Evolutionary conservation across 73 alveolate species (phyloP), one percentile per base, ranked within the genome.

Genomic region (Paramecium biaurelia): DNA sequence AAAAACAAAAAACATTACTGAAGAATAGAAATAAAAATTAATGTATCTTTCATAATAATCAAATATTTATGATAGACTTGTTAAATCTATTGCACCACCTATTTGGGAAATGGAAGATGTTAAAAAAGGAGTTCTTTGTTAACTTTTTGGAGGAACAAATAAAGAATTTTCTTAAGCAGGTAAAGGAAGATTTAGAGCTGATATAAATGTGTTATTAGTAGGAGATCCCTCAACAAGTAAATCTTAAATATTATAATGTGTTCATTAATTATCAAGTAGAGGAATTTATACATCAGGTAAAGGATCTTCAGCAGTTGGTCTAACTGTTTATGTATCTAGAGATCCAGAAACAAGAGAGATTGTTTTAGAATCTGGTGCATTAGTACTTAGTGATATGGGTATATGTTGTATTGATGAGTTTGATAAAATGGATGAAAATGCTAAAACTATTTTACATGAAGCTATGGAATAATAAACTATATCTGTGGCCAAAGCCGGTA

Each of bases 141-240:
- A 98, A 93, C 94, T 99, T 37, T 99, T 99, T 85, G 99, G 99
- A 7, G 99, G 99, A 23, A 94, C 95, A 58, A 85, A 92, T 86
- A 96, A 97, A 88, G 98, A 95, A 49, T 95, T 97, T 95, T 76
- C 95, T 14, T 92, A 98, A 82, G 41, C 96, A 11, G 99, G 99
- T 8, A 95, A 95, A 92, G 99, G 99, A 8, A 96, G 98, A 94
- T 95, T 95, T 68, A 93, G 99, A 93, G 99, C 99, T 26, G 99
- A 96, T 85, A 97, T 98, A 86, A 98, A 99, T 92, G 92, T 97
- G 42, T 92, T 99, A 76, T 92, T 99, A 42, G 97, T 98, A 34
- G 99, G 99, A 47, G 99, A 99, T 95, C 99, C 99, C 12, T 98
- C 99, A 11, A 98, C 99, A 35, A 99, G 99, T 57, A 99, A 99